A percentile compares a stretch with the other conserved stretches of the same genome.
These are phyloP conservation scores for Russula dissimulans DNA, from an alignment of 768 basidiomycete genomes.

Conservation along the genomic window DNA sequence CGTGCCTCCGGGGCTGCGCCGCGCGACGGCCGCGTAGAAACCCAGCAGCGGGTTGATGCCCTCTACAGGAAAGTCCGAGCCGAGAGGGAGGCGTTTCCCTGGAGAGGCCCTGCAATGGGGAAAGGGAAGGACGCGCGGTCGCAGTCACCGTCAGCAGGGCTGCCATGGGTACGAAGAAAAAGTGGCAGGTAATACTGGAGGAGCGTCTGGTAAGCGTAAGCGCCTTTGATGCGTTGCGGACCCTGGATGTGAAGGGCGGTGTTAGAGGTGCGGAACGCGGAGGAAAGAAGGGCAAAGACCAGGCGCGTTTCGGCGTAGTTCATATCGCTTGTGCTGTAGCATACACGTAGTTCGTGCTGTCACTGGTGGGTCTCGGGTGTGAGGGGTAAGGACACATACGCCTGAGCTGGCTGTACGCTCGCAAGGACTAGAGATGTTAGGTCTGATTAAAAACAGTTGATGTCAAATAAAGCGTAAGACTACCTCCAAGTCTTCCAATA, in stretches of 20 bases:
- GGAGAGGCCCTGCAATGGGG: slow-evolving; percentile 36
- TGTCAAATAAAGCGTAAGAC: slow-evolving; percentile 19
- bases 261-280: not conserved
- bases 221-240: slow-evolving; percentile 69
- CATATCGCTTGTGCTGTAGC: slow-evolving; percentile 75
- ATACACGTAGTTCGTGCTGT: not conserved
- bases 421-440: slow-evolving; percentile 61
- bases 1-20: slow-evolving; percentile 54
- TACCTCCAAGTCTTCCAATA: slow-evolving; percentile 65
- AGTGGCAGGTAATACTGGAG: slow-evolving; percentile 47
- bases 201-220: slow-evolving; percentile 83
- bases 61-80: slow-evolving; percentile 94
- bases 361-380: slow-evolving; percentile 1
- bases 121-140: not conserved
- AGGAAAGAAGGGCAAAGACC: slow-evolving; percentile 28
- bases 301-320: slow-evolving; percentile 80
- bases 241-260: slow-evolving; percentile 40
- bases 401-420: slow-evolving; percentile 91
- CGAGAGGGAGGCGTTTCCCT: slow-evolving; percentile 59
- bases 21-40: slow-evolving; percentile 82
- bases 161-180: not conserved
- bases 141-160: not conserved
- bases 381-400: slow-evolving; percentile 37
- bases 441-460: not conserved
- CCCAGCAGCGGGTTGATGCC: slow-evolving; percentile 81